Evolutionary conservation across 2,329 filamentous ascomycete genomes (phyloP), one percentile per base, ranked within the genome.

Genomic region (Sarocladiaceae sp.): DNA sequence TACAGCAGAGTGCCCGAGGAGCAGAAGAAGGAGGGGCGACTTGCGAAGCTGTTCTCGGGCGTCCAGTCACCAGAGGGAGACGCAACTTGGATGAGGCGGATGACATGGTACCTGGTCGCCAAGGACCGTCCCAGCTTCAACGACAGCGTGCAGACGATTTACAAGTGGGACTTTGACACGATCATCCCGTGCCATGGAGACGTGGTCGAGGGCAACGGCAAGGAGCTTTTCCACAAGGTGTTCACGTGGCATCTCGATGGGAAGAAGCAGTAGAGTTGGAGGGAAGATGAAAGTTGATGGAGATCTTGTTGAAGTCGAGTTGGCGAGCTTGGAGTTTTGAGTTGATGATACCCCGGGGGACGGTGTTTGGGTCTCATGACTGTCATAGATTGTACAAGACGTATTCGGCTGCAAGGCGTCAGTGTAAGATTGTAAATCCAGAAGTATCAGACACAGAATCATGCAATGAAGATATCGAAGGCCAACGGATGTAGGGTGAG

Each of bases 121-220:
- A 69, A 66, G 29, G 78, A 96, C 63, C 72, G 86, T 23, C 52
- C 64, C 4, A 81, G 78, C 12, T 94, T 89, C 63, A 82, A 81
- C 51, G 72, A 79, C 50, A 89, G 83, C 53, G 67, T 88, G 32
- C 67, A 64, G 53, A 73, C 74, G 48, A 91, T 97, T 50, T 71
- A 80, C 44, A 60, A 64, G 45, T 98, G 91, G 91, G 83, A 91
- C 47, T 95, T 96, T 60, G 78, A 83, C 51, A 82, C 82, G 31
- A 73, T 97, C 42, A 82, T 98, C 48, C 89, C 91, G 1, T 97
- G 91, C 61, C 93, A 98, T 65, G 93, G 93, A 7, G 93, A 98
- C 66, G 82, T 86, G 13, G 81, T 97, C 52, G 83, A 93, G 61
- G 71, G 68, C 2, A 63, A 70, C 50, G 89, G 77, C 9, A 95